Evolutionary conservation across 78 protist species (phyloP).

Genomic region (Dictyostelium firmibasis): DNA sequence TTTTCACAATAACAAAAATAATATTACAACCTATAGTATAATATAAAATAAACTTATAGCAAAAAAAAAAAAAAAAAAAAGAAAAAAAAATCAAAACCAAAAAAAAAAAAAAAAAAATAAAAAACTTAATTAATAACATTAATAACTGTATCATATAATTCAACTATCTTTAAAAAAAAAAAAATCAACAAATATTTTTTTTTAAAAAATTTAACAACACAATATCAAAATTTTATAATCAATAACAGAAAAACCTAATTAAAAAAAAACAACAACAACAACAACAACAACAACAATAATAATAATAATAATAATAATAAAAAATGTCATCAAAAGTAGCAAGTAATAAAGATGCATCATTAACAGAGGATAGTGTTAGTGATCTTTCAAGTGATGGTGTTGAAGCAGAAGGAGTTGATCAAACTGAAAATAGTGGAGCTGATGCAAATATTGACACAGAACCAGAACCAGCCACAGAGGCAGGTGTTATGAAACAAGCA

Average conservation of each 20-base stretch:
- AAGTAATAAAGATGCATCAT: not conserved
- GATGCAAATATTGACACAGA: not conserved
- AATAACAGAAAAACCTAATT: not conserved
- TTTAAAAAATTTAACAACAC: not conserved
- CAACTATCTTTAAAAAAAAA: not conserved
- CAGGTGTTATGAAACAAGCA: slow-evolving; percentile 68
- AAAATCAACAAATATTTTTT: not conserved
- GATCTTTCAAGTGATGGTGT: slow-evolving; percentile 74
- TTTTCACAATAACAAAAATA: not conserved
- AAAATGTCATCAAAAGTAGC: slow-evolving; percentile 4
- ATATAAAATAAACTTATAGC: not conserved
- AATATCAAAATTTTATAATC: not conserved
- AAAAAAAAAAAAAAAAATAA: too few species aligned
- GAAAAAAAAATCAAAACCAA: not conserved
- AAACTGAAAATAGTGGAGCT: slow-evolving; percentile 5
- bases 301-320: not conserved
- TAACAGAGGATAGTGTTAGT: slow-evolving; percentile 63
- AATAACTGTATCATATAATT: not conserved
- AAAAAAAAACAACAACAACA: not conserved
- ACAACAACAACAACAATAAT: not conserved
- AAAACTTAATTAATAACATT: not conserved
- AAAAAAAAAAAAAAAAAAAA: not conserved
- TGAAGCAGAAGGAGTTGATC: slow-evolving; percentile 63
- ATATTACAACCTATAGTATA: not conserved
- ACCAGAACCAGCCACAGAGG: slow-evolving; percentile 1